A percentile compares a stretch with the other conserved stretches of the same genome.
Evolutionary conservation across 2,329 filamentous ascomycete genomes (phyloP).

Genomic region (Aspergillus flavus): DNA sequence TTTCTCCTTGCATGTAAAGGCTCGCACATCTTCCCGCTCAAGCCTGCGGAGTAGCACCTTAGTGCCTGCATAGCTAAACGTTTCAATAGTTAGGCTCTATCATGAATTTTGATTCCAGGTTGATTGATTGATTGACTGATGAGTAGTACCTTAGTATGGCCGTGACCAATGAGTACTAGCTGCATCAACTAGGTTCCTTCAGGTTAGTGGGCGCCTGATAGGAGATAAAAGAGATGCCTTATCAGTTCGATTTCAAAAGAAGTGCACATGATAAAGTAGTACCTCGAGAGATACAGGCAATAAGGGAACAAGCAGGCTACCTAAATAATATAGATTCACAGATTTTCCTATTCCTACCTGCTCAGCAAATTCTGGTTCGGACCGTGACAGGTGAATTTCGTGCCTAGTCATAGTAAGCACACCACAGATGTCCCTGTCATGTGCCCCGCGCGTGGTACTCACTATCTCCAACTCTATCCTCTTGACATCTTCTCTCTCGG

Average conservation of each 20-base stretch:
- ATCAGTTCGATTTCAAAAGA: slow-evolving; percentile 5
- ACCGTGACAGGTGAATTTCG: background rate
- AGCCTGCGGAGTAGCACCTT: no score
- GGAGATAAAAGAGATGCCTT: slow-evolving; percentile 7
- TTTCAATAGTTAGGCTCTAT: no score
- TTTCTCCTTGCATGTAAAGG: background rate
- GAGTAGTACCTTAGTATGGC: no score
- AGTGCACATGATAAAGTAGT: slow-evolving; percentile 17
- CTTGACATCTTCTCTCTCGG: background rate
- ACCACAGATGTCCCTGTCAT: slow-evolving; percentile 15
- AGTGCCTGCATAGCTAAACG: no score
- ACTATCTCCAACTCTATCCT: slow-evolving; percentile 1
- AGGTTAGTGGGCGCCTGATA: slow-evolving; percentile 10
- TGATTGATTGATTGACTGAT: no score
- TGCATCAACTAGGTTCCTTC: slow-evolving; percentile 1
- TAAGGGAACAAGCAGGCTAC: background rate
- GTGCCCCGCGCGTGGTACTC: slow-evolving; percentile 20
- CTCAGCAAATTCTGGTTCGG: background rate
- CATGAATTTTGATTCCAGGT: no score
- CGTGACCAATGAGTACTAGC: background rate
- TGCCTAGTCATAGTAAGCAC: background rate
- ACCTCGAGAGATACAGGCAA: no score
- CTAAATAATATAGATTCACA: background rate
- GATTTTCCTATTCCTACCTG: background rate
- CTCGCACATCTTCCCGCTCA: background rate